Conservation (phyloP, 1,284 basidiomycete species). For the Phellinidium pouzarii region DNA sequence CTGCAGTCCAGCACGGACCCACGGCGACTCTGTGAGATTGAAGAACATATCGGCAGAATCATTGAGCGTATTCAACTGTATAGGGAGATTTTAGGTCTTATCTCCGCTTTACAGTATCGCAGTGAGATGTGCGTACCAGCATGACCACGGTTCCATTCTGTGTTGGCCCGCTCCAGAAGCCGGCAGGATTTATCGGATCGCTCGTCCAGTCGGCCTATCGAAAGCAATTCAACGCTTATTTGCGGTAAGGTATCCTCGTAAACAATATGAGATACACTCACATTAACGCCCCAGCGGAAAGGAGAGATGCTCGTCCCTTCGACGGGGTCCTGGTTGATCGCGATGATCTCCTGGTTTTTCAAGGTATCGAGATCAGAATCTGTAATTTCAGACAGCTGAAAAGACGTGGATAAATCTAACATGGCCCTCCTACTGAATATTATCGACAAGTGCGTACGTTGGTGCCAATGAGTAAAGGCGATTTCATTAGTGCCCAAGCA, state of each 20-base stretch:
- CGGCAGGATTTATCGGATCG: conserved; percentile 40
- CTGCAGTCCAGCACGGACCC: conserved; percentile 58
- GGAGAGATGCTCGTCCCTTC: conserved; percentile 54
- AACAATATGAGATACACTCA: too few species aligned
- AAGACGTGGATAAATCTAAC: not conserved
- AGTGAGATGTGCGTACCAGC: conserved; percentile 34
- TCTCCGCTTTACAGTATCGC: not conserved
- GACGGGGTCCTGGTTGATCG: conserved; percentile 62
- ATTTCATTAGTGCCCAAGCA: conserved; percentile 60
- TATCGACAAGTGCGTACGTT: conserved; percentile 25
- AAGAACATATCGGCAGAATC: conserved; percentile 52
- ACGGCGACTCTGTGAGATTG: conserved; percentile 61
- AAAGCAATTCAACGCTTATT: too few species aligned
- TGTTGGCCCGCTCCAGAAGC: conserved; percentile 47
- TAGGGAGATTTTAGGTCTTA: conserved; percentile 1
- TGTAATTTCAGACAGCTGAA: conserved; percentile 43
- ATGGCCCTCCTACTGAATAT: conserved; percentile 33
- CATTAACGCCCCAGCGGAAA: conserved; percentile 61
- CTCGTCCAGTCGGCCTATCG: conserved; percentile 36
- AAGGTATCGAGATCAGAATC: conserved; percentile 46
- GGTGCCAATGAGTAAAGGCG: conserved; percentile 44
- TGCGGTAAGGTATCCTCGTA: too few species aligned
- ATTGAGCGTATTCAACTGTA: conserved; percentile 45
- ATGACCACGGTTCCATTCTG: conserved; percentile 48
- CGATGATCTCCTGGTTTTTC: conserved; percentile 57